Evolutionary conservation across 768 basidiomycete species (phyloP).

Genomic region (Lactifluus hygrophoroides): DNA sequence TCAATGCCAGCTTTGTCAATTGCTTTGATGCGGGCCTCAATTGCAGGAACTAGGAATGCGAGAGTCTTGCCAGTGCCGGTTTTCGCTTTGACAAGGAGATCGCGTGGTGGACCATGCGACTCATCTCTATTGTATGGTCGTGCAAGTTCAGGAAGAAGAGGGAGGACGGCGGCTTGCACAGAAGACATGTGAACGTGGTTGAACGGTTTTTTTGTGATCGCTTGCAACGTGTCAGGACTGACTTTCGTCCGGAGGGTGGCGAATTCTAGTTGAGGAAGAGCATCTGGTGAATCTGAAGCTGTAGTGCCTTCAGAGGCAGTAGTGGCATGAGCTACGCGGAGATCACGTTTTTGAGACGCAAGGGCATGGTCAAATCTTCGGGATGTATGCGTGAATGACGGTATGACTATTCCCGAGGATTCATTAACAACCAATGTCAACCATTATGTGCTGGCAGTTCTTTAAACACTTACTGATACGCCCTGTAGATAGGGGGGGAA

Average conservation of each 20-base stretch:
- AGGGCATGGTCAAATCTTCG: constrained; percentile 16
- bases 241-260: constrained; percentile 27
- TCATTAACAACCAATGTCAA: background rate
- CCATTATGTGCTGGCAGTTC: background rate
- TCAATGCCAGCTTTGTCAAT: constrained; percentile 40
- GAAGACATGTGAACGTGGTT: constrained; percentile 62
- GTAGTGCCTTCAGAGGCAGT: background rate
- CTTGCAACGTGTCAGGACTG: constrained; percentile 36
- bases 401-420: background rate
- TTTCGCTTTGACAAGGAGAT: constrained; percentile 79
- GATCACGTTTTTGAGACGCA: background rate
- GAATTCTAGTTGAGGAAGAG: constrained; percentile 23
- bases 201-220: constrained; percentile 59
- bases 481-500: background rate
- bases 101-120: constrained; percentile 33
- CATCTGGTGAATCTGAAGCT: background rate
- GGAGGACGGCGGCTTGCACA: constrained; percentile 75
- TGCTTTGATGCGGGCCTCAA: constrained; percentile 62
- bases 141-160: constrained; percentile 63
- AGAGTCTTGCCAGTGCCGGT: constrained; percentile 89
- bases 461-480: background rate
- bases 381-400: background rate
- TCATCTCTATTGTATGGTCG: constrained; percentile 37
- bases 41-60: constrained; percentile 79
- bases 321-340: background rate